Evolutionary conservation across 768 basidiomycete genomes (phyloP).

Genomic region (Tulasnella calospora): DNA sequence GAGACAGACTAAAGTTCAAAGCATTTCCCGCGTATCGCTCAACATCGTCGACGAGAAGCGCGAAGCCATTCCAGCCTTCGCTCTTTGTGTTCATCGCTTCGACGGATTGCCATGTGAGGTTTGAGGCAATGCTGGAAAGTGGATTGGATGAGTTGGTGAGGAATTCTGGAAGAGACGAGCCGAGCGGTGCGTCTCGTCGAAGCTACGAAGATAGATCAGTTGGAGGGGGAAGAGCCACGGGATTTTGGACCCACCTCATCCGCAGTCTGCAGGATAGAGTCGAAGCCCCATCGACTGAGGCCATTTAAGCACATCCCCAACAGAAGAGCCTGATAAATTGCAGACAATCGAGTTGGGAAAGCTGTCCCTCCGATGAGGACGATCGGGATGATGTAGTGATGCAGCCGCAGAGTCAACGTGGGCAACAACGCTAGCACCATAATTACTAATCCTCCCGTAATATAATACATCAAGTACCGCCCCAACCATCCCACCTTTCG

Average conservation of each 20-base stretch:
- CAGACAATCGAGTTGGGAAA: slow-evolving; percentile 74
- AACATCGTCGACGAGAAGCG: slow-evolving; percentile 80
- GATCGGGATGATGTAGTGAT: slow-evolving; percentile 79
- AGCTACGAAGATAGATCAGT: slow-evolving; percentile 44
- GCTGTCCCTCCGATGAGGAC: slow-evolving; percentile 69
- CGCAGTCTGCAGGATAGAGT: slow-evolving; percentile 70
- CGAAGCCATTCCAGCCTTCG: slow-evolving; percentile 69
- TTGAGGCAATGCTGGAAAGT: slow-evolving; percentile 53
- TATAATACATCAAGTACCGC: slow-evolving; percentile 70
- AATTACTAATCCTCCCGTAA: slow-evolving; percentile 57
- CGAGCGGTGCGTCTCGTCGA: slow-evolving; percentile 62
- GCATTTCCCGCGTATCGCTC: slow-evolving; percentile 67
- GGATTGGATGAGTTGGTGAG: slow-evolving; percentile 54
- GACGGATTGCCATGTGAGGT: slow-evolving; percentile 52
- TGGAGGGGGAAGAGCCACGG: neutral
- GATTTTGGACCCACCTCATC: slow-evolving; percentile 50
- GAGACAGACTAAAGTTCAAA: slow-evolving; percentile 64
- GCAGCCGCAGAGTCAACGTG: slow-evolving; percentile 62
- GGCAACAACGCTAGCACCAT: slow-evolving; percentile 66
- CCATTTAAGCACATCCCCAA: slow-evolving; percentile 80
- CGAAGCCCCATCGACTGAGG: slow-evolving; percentile 73
- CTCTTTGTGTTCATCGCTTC: slow-evolving; percentile 34
- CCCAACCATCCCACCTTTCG: slow-evolving; percentile 81
- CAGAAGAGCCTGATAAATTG: slow-evolving; percentile 74
- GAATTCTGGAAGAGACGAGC: slow-evolving; percentile 65